These are phyloP conservation scores for Kwoniella heveanensis DNA, from an alignment of 768 basidiomycete genomes.

Conservation along the genomic window DNA sequence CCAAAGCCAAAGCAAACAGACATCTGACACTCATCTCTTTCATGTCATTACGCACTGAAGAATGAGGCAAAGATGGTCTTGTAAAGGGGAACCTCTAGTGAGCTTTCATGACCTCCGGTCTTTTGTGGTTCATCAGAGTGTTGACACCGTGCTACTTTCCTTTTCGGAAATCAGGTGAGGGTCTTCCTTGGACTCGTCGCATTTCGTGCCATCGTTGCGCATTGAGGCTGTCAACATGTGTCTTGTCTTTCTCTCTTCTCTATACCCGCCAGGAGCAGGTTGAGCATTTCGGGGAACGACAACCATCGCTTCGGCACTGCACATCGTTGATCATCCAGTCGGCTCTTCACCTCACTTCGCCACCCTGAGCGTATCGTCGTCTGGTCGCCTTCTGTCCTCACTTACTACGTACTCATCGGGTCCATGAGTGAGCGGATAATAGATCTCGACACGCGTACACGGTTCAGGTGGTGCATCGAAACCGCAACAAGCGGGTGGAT, in stretches of 20 bases:
- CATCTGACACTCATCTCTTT: constrained; percentile 24
- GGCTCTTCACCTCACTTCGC: neutral
- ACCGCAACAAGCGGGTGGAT: neutral
- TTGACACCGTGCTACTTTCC: constrained; percentile 29
- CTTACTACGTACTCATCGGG: neutral
- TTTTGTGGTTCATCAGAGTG: constrained; percentile 24
- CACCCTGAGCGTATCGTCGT: too few species aligned
- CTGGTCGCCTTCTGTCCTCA: neutral
- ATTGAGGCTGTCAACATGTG: constrained; percentile 19
- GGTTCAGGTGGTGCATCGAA: neutral
- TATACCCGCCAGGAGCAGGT: constrained; percentile 24
- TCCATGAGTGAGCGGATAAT: constrained; percentile 1
- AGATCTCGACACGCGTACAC: constrained; percentile 1
- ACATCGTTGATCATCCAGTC: neutral
- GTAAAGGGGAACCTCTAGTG: constrained; percentile 21
- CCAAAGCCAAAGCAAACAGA: constrained; percentile 3
- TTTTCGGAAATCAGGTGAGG: constrained; percentile 27
- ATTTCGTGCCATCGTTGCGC: constrained; percentile 9
- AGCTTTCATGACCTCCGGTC: constrained; percentile 30
- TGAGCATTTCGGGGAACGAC: constrained; percentile 8
- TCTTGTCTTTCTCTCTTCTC: constrained; percentile 7
- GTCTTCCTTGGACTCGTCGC: constrained; percentile 22
- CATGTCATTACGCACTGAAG: constrained; percentile 9
- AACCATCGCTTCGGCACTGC: neutral
- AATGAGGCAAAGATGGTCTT: constrained; percentile 21